Conservation (phyloP, 352 stramenopile genomes). For the Phytophthora lateralis region DNA sequence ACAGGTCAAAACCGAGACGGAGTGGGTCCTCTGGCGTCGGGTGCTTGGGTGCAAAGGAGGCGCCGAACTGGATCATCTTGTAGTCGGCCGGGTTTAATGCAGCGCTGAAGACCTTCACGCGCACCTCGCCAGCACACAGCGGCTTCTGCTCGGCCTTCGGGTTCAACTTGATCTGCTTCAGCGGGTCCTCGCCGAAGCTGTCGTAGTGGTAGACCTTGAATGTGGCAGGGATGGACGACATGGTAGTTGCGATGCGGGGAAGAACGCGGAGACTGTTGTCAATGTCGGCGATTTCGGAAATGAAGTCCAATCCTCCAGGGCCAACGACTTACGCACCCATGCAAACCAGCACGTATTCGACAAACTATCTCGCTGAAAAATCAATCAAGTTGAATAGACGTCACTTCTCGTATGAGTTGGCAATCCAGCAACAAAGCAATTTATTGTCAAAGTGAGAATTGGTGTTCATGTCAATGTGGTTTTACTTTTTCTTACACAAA, state of each 20-base stretch:
- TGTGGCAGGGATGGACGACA: constrained; percentile 10
- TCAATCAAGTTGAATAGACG: too few species aligned
- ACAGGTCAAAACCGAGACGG: constrained; percentile 40
- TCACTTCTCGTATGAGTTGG: too few species aligned
- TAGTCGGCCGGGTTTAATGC: constrained; percentile 34
- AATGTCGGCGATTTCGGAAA: background rate
- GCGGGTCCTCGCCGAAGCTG: constrained; percentile 22
- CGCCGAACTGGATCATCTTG: constrained; percentile 17
- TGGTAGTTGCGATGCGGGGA: background rate
- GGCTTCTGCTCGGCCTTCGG: constrained; percentile 15
- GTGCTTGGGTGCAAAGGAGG: background rate
- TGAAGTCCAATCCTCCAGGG: background rate
- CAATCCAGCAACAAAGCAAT: too few species aligned
- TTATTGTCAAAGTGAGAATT: too few species aligned
- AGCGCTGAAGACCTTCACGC: constrained; percentile 38
- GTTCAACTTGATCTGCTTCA: constrained; percentile 34
- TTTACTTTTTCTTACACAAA: too few species aligned
- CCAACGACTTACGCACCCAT: too few species aligned
- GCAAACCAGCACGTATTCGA: too few species aligned
- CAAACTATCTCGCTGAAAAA: too few species aligned
- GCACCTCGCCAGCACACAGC: constrained; percentile 28
- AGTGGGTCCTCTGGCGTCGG: constrained; percentile 30
- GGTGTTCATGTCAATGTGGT: too few species aligned
- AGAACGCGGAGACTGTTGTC: background rate
- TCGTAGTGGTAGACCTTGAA: constrained; percentile 38